Base-by-base conservation (phyloP, 345 rosid species). In the Eucalyptus shirleyi region DNA sequence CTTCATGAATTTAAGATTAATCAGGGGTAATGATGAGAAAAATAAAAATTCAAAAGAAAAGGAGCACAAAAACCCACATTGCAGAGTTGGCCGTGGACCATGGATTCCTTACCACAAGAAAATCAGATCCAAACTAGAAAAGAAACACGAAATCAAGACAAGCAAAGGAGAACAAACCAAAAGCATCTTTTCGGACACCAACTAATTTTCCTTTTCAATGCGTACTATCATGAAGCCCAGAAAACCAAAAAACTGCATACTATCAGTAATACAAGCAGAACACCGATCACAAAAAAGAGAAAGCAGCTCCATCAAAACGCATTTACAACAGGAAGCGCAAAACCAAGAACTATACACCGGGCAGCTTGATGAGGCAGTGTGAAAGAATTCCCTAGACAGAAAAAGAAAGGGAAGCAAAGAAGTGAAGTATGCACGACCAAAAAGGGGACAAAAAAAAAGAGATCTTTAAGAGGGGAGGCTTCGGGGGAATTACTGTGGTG, bases 401-500 rank as follows among this genome's bases (percentile, higher is more conserved):
- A 24, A 55, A 19, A 87, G 56, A 55, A 42, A 67, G 40, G 3
- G 15, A 17, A 51, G 72, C 45, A 62, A 44, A 55, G 67, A 77
- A 40, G 49, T 40, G 47, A 80, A 45, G 21, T 42, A 24, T 7
- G 18, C 45, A 56, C n/a, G 42, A 30, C 8, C 44, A 44, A 67
- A 67, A 50, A 24, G 51, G 32, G 5, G 50, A 72, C 87, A 65
- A 3, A 6, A 88, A 55, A 42, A 88, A 88, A 23, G 59, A 26
- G 88, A 92, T 89, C 87, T 53, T 53, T 37, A 62, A 87, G 30
- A 45, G 47, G 13, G 9, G 17, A 21, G 77, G 45, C 34, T 26
- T 77, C 23, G 30, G 85, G 88, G 28, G 60, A 85, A 88, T 91
- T 94, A 97, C 98, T 89, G 92, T 89, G 92, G 87, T 93, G 53